Percentiles rank a stretch among this genome's conserved stretches.
Conservation (phyloP, 2,329 filamentous ascomycete genomes). For the Aspergillus sp. region DNA sequence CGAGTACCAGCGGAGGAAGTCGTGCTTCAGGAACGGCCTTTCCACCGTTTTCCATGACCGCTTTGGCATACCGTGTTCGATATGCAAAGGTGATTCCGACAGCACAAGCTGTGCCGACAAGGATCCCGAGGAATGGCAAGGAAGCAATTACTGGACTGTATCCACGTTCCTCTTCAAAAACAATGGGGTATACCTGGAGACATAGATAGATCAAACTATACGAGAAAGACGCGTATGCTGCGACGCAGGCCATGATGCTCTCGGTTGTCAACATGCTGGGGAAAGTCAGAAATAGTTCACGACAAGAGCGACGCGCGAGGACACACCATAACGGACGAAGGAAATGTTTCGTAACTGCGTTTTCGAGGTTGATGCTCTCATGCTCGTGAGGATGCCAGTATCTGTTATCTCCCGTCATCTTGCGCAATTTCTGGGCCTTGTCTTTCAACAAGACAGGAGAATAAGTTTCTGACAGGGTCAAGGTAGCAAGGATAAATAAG, state of each 20-base stretch:
- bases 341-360: conserved; percentile 48
- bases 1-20: conserved; percentile 50
- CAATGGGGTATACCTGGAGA: conserved; percentile 52
- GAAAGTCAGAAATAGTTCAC: neutral
- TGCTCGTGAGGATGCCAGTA: conserved; percentile 50
- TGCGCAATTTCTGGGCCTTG: conserved; percentile 41
- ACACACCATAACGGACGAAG: conserved; percentile 36
- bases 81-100: conserved; percentile 48
- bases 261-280: conserved; percentile 48
- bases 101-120: conserved; percentile 46
- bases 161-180: conserved; percentile 44
- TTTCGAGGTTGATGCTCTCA: conserved; percentile 42
- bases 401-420: conserved; percentile 40
- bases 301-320: no score
- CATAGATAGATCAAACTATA: conserved; percentile 52
- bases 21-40: conserved; percentile 42
- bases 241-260: conserved; percentile 51
- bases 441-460: conserved; percentile 41
- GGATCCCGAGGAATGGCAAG: conserved; percentile 48
- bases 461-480: conserved; percentile 44
- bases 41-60: conserved; percentile 31
- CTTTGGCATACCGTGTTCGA: conserved; percentile 40
- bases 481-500: conserved; percentile 24
- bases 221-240: conserved; percentile 49
- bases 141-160: conserved; percentile 43